Percentiles rank a stretch among this genome's conserved stretches.
Evolutionary conservation across 257 asterid genomes (phyloP).

Genomic region (Galeopsis tetrahit): DNA sequence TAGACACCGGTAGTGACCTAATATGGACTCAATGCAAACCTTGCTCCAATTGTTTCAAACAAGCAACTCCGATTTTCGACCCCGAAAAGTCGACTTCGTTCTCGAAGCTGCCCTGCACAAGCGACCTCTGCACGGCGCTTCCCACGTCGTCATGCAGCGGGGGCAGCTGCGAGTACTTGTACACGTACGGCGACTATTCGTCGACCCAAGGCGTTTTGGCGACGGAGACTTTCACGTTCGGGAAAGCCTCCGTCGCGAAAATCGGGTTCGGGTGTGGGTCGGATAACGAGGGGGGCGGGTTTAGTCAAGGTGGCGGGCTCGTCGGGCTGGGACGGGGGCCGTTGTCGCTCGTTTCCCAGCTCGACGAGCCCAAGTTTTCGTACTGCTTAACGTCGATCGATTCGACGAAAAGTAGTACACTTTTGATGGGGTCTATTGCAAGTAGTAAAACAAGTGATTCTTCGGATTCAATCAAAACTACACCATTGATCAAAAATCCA

Average conservation of each 20-base stretch:
- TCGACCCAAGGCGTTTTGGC: conserved; percentile 74
- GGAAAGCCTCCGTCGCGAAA: conserved; percentile 44
- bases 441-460: background rate
- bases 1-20: conserved; percentile 77
- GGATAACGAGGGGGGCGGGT: conserved; percentile 73
- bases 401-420: conserved; percentile 52
- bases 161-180: conserved; percentile 57
- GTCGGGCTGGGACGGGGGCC: conserved; percentile 90
- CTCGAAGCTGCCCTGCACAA: conserved; percentile 52
- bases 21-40: conserved; percentile 81
- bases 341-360: conserved; percentile 74
- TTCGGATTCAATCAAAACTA: conserved; percentile 32
- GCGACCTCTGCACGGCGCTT: conserved; percentile 54
- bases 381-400: conserved; percentile 79
- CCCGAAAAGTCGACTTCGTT: conserved; percentile 60
- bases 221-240: conserved; percentile 65
- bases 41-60: conserved; percentile 56
- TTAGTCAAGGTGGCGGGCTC: conserved; percentile 74
- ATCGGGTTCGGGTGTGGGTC: conserved; percentile 85
- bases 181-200: conserved; percentile 79
- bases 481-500: conserved; percentile 62
- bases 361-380: conserved; percentile 74
- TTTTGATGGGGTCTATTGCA: conserved; percentile 65
- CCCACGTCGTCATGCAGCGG: conserved; percentile 53
- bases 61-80: conserved; percentile 58